These are phyloP conservation scores for Septoria linicola DNA, from an alignment of 2,329 filamentous ascomycete species.

Conservation along the genomic window DNA sequence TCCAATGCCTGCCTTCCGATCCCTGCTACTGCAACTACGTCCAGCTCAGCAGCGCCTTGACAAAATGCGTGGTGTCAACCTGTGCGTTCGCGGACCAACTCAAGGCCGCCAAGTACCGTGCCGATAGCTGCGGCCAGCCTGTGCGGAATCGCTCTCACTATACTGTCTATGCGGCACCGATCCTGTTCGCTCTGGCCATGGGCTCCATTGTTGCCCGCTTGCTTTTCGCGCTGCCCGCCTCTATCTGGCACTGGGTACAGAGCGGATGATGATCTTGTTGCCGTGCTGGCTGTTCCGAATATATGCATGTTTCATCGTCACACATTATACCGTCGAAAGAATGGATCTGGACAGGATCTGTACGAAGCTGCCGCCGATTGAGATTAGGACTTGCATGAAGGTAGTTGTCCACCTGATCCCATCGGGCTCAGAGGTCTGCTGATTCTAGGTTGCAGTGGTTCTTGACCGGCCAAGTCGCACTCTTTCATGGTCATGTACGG, in stretches of 20 bases:
- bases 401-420: not conserved
- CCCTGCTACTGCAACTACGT: conserved; percentile 11
- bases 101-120: conserved; percentile 4
- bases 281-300: not conserved
- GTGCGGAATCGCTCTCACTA: conserved; percentile 1
- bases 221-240: conserved; percentile 1
- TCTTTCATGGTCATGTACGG: conserved; percentile 11
- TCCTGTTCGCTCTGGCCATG: conserved; percentile 8
- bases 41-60: not conserved
- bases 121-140: not conserved
- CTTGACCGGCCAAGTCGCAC: conserved; percentile 5
- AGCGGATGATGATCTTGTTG: conserved; percentile 3
- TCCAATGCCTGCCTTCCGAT: conserved; percentile 1
- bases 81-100: conserved; percentile 5
- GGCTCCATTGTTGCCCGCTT: conserved; percentile 4
- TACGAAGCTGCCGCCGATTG: not conserved
- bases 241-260: conserved; percentile 3
- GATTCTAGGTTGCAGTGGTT: conserved; percentile 1
- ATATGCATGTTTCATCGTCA: conserved; percentile 21
- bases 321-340: conserved; percentile 18
- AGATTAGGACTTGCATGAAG: conserved; percentile 3
- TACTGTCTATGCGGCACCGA: not conserved
- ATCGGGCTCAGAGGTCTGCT: not conserved
- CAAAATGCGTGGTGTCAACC: not conserved
- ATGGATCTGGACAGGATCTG: conserved; percentile 11